phyloP scores from a whole-genome alignment of 176 grass and related monocot species.

The Poa pratensis region DNA sequence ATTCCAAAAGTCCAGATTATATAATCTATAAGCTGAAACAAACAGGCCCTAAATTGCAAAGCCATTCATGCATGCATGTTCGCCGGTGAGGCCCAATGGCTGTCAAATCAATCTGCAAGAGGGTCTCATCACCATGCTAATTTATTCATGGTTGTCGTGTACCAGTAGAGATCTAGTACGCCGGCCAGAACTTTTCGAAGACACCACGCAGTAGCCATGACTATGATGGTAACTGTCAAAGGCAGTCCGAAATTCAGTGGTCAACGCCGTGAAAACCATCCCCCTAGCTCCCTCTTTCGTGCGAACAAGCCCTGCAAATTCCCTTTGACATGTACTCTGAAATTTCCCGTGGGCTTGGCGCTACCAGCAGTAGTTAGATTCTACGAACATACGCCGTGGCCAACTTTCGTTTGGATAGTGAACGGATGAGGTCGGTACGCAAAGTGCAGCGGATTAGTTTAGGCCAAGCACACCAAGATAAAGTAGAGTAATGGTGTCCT shows the following conservation, averaged over 20 bases:
- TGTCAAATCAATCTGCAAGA: background rate
- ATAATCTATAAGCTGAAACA: too few species aligned
- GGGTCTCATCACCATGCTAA: background rate
- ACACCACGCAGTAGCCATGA: background rate
- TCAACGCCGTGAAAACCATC: background rate
- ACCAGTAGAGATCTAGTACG: background rate
- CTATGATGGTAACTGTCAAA: background rate
- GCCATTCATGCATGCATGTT: too few species aligned
- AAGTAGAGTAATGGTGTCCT: slow-evolving; percentile 32
- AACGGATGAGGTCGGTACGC: slow-evolving; percentile 31
- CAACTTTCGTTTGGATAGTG: slow-evolving; percentile 1
- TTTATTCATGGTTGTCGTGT: background rate
- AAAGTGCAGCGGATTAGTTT: slow-evolving; percentile 33
- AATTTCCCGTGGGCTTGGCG: background rate
- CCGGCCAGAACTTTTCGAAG: background rate
- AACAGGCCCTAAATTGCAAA: too few species aligned
- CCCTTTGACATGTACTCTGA: background rate
- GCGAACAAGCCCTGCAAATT: background rate
- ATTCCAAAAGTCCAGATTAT: too few species aligned
- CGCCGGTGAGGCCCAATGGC: too few species aligned
- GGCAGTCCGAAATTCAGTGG: background rate
- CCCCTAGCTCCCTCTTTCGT: background rate
- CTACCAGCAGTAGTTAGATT: background rate
- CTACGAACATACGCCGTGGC: too few species aligned
- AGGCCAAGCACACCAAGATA: slow-evolving; percentile 33